Base-by-base conservation (phyloP, 208 protist genomes). In the Porcisia hertigi region DNA sequence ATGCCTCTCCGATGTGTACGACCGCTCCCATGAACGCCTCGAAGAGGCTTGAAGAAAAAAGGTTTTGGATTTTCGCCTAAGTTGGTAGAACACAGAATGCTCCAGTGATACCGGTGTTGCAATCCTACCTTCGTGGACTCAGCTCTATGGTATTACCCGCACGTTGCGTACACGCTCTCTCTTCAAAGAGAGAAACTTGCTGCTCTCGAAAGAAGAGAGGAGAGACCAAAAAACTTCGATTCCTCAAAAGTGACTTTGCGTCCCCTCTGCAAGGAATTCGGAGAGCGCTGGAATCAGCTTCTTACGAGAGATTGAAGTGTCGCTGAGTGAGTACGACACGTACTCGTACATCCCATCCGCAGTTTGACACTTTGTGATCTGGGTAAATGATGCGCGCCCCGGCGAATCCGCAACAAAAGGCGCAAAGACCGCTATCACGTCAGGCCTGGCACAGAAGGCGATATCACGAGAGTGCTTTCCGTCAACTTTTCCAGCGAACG, bases 231-330 rank as follows among this genome's bases (percentile, higher is more conserved):
- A 47, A 49, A 11, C 2, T n/a, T 18, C 16, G 20, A 23, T 25
- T 66, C 84, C 55, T 82, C 69, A 90, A 52, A 90, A 73, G n/a
- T 79, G 57, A 36, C 83, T 88, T 1, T 72, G 70, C 14, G 18
- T 60, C 60, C 87, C 88, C 58, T 85, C 71, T 3, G 71, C 70
- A 60, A 96, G 77, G 76, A 92, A 96, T 43, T 80, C 76, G 45
- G 69, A 66, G 9, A 96, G 76, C 18, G 84, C 87, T 7, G 92
- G 92, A 34, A 84, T 83, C 7, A 96, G 83, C 43, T 81, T 79
- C 71, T 96, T 96, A 25, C 92, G 86, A 23, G 92, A 96, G 60
- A 93, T 79, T 5, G 91, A 83, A 9, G 90, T 74, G 73, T 97
- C 91, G 57, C 87, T 97, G 11, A 94, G 80, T 9, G 85, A 86